Conservation (phyloP, 108 stramenopile species). For the Parmales sp. region DNA sequence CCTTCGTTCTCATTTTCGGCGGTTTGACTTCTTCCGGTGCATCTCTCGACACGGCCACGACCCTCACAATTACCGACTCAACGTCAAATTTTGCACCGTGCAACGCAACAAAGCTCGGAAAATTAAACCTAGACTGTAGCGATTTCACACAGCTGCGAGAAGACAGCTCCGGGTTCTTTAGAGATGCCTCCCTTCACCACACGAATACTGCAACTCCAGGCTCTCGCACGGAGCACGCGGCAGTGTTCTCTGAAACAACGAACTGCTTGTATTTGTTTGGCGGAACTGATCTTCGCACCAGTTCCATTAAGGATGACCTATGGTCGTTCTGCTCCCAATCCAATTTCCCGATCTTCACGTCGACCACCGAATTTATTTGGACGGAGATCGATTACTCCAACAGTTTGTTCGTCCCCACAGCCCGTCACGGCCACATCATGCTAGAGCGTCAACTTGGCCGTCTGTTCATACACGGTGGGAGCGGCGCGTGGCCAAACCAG, state of each 20-base stretch:
- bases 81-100: neutral
- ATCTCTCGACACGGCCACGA: too few relatives aligned
- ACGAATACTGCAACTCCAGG: too few relatives aligned
- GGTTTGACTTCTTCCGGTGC: neutral
- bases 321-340: neutral
- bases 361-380: neutral
- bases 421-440: slow-evolving; percentile 2
- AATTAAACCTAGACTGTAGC: neutral
- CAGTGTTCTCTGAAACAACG: neutral
- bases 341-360: neutral
- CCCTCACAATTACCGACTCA: too few relatives aligned
- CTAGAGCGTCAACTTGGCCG: neutral
- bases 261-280: neutral
- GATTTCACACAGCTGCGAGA: neutral
- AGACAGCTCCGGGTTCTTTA: neutral
- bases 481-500: neutral
- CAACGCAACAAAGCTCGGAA: neutral
- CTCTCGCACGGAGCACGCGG: neutral
- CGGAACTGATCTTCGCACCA: neutral
- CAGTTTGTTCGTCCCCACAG: neutral
- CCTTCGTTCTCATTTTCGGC: neutral
- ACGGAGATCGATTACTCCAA: neutral
- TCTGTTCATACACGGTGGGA: neutral
- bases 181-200: too few relatives aligned
- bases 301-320: neutral